These are phyloP conservation scores for Neurospora pannonica DNA, from an alignment of 495 filamentous ascomycete species.

Conservation along the genomic window DNA sequence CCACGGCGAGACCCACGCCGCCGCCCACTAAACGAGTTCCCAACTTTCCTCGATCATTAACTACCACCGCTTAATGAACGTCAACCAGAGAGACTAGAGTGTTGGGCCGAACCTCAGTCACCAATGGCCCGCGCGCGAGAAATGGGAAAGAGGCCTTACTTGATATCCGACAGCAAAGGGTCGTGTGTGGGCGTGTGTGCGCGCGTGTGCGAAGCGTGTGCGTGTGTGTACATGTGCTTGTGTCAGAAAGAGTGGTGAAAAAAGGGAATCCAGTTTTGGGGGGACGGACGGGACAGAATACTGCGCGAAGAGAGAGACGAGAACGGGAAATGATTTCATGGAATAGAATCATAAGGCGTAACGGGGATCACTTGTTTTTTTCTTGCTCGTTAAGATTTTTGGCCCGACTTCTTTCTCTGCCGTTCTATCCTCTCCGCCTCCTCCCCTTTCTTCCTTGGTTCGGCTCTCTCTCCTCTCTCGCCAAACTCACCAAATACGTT, in stretches of 20 bases:
- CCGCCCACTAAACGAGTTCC: constrained; percentile 38
- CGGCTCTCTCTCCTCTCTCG: background rate
- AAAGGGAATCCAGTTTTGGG: background rate
- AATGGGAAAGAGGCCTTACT: background rate
- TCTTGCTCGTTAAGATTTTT: background rate
- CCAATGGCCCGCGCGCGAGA: background rate
- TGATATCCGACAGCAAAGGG: background rate
- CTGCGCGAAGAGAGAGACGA: background rate
- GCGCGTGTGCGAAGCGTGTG: background rate
- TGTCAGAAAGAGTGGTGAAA: background rate
- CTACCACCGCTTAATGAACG: background rate
- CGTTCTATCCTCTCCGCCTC: background rate
- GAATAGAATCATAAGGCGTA: constrained; percentile 1
- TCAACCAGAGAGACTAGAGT: background rate
- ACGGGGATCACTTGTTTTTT: background rate
- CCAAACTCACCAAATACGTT: background rate
- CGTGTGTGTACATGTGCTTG: background rate
- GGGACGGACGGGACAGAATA: background rate
- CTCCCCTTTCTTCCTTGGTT: background rate
- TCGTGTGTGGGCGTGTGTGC: background rate
- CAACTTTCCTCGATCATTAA: background rate
- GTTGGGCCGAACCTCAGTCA: background rate
- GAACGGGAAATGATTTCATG: background rate
- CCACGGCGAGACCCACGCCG: constrained; percentile 50
- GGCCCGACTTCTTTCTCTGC: background rate